Conservation (phyloP, 257 asterid species). For the Lantana camara region DNA sequence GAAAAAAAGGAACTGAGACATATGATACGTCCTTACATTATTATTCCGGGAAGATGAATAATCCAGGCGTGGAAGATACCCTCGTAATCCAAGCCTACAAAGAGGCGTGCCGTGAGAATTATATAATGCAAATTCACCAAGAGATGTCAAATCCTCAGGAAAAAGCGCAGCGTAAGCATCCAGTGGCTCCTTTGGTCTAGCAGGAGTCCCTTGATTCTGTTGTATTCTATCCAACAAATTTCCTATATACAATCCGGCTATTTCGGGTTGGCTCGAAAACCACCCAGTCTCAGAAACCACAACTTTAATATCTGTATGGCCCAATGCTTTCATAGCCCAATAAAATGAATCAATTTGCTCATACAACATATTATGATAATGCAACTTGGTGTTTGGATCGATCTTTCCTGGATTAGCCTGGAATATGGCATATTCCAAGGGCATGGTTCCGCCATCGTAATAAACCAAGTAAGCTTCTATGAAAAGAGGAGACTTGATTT, state of each 20-base stretch:
- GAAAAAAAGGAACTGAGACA: no score
- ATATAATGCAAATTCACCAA: constrained; percentile 70
- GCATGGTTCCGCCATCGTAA: no score
- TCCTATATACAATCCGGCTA: constrained; percentile 66
- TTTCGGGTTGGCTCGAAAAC: constrained; percentile 79
- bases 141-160: constrained; percentile 80
- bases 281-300: constrained; percentile 92
- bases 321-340: constrained; percentile 62
- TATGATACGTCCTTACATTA: constrained; percentile 43
- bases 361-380: constrained; percentile 84
- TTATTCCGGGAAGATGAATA: constrained; percentile 55
- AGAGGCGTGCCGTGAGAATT: constrained; percentile 84
- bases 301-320: constrained; percentile 52
- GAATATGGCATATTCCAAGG: constrained; percentile 73
- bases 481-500: constrained; percentile 64
- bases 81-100: constrained; percentile 66
- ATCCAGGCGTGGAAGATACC: constrained; percentile 46
- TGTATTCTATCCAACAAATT: constrained; percentile 57
- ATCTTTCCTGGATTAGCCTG: constrained; percentile 62
- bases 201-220: constrained; percentile 80
- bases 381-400: constrained; percentile 62
- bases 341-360: constrained; percentile 89
- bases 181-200: constrained; percentile 57
- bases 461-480: constrained; percentile 76
- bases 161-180: constrained; percentile 83